Conservation (phyloP, 768 basidiomycete genomes). For the Calocybe indica region DNA sequence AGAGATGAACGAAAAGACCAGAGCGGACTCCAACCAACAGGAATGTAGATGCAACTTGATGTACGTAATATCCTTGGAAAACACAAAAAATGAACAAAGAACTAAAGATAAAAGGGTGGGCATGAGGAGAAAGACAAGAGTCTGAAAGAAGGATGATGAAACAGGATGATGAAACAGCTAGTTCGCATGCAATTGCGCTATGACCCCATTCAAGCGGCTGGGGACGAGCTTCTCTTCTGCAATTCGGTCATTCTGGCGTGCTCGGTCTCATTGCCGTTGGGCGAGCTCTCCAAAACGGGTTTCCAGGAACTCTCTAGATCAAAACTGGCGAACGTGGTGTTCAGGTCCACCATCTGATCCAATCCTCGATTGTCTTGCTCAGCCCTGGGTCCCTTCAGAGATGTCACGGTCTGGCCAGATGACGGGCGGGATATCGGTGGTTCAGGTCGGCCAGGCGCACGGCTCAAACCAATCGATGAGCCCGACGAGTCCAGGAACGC, state of each 20-base stretch:
- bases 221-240: slow-evolving; percentile 14
- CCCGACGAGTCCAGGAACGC: slow-evolving; percentile 38
- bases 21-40: slow-evolving; percentile 9
- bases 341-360: slow-evolving; percentile 62
- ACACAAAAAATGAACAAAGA: slow-evolving; percentile 5
- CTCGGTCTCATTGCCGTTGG: slow-evolving; percentile 7
- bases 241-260: slow-evolving; percentile 6
- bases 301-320: slow-evolving; percentile 47
- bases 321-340: slow-evolving; percentile 71
- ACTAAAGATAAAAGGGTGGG: slow-evolving; percentile 7
- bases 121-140: slow-evolving; percentile 6
- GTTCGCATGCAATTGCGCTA: slow-evolving; percentile 1
- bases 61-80: background rate
- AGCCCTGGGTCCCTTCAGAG: slow-evolving; percentile 6
- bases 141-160: slow-evolving; percentile 4
- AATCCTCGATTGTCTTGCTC: slow-evolving; percentile 30
- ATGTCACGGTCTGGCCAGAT: slow-evolving; percentile 34
- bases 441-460: slow-evolving; percentile 37
- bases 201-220: slow-evolving; percentile 5
- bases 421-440: slow-evolving; percentile 46
- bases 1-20: slow-evolving; percentile 7
- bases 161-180: background rate
- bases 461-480: slow-evolving; percentile 28
- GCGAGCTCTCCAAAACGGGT: slow-evolving; percentile 12
- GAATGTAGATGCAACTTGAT: slow-evolving; percentile 4